Evolutionary conservation across 441 rosid species (phyloP).

Genomic region (Raphanus hybrid): DNA sequence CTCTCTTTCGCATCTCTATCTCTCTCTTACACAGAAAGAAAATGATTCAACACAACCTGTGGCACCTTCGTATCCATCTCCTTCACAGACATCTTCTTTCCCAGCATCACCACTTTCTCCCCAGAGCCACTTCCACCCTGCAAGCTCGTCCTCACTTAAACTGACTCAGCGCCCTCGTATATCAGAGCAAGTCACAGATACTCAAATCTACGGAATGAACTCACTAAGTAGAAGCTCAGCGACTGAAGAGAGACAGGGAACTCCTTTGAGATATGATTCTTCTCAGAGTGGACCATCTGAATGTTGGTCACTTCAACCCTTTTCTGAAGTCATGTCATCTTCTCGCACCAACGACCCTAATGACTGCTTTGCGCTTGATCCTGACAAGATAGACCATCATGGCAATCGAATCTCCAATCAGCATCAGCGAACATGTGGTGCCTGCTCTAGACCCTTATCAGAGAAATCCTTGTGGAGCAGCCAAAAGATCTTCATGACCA

Average conservation of each 20-base stretch:
- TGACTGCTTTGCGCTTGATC: conserved; percentile 54
- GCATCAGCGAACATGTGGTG: conserved; percentile 71
- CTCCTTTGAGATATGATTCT: conserved; percentile 48
- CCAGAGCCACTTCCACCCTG: conserved; percentile 55
- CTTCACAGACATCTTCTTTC: conserved; percentile 64
- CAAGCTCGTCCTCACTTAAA: conserved; percentile 52
- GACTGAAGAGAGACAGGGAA: conserved; percentile 59
- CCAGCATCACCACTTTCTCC: conserved; percentile 60
- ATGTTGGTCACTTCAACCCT: conserved; percentile 83
- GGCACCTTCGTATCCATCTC: conserved; percentile 52
- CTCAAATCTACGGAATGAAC: conserved; percentile 50
- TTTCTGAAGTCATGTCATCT: conserved; percentile 79
- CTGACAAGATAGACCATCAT: conserved; percentile 49
- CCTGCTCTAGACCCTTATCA: conserved; percentile 81
- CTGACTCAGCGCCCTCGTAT: conserved; percentile 51
- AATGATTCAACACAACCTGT: conserved; percentile 43
- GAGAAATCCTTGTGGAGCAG: conserved; percentile 83
- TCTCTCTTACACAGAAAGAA: conserved; percentile 48
- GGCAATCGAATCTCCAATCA: conserved; percentile 50
- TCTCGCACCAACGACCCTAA: conserved; percentile 63
- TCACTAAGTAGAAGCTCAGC: conserved; percentile 57
- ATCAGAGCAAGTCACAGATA: conserved; percentile 55
- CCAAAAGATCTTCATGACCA: conserved; percentile 69
- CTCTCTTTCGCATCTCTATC: conserved; percentile 27
- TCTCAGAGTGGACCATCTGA: conserved; percentile 74